Base-by-base conservation (phyloP, 2,329 filamentous ascomycete species). In the Cytospora schulzeri region DNA sequence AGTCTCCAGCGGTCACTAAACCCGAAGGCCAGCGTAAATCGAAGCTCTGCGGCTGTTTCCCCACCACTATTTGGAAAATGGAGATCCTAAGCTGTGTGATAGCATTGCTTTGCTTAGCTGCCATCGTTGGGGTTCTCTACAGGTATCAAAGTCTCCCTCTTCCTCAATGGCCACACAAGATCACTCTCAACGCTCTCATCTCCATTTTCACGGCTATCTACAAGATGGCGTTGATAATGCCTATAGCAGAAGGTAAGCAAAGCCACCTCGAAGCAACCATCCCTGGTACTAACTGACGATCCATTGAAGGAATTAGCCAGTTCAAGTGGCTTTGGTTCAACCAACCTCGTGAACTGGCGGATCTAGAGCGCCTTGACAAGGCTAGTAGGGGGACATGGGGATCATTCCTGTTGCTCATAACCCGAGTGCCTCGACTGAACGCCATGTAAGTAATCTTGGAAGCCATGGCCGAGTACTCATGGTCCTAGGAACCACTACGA, bases 281-380 rank as follows among this genome's bases (percentile, higher is more conserved):
- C 1, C 41, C 22, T 11, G 19, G n/a, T 45, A n/a, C 19, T 45
- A 9, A 45, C 41, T 45, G 41, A 19, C 11, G 11, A 5, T 2
- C 19, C 41, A 45, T n/a, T 45, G 17, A 45, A 45, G 41, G 41
- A 12, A 59, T 59, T 26, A 50, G 45, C 29, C 41, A 59, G n/a
- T 35, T 59, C n/a, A 59, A 59, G 8, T 59, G 57, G 57, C n/a
- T 59, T 0, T 59, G 57, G 57, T 59, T 50, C 11, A 29, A 35
- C 14, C 31, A 26, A 19, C n/a, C 57, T 1, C 24, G 48, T 17
- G 22, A 31, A 7, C 48, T 60, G 0, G 22, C 29, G 8, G 9
- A 41, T 17, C 41, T 53, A 50, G 57, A 41, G 22, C 15, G 38
- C 4, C 52, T 48, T 48, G 57, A 60, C 35, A n/a, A 9, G 15